Conservation (phyloP, 805 yeast species). For the Candida morakotiae region DNA sequence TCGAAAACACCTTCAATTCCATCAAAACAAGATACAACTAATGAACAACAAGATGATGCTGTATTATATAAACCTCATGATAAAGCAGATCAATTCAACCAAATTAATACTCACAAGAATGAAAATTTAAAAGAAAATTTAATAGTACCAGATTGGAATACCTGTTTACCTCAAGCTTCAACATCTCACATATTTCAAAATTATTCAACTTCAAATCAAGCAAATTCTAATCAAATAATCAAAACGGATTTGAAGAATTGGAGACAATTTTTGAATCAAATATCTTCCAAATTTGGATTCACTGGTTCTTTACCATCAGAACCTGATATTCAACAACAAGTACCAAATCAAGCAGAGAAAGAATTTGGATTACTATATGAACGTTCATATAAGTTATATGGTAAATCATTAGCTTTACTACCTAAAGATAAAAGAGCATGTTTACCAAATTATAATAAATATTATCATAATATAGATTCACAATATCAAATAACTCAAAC, state of each 20-base stretch:
- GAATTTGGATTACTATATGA: conserved; percentile 31
- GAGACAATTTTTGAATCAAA: conserved; percentile 29
- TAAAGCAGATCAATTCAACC: conserved; percentile 34
- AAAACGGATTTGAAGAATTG: conserved; percentile 32
- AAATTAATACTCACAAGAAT: conserved; percentile 42
- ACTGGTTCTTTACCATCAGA: conserved; percentile 20
- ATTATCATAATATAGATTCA: conserved; percentile 15
- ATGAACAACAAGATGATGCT: conserved; percentile 30
- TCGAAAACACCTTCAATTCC: conserved; percentile 27
- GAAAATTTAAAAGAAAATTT: conserved; percentile 37
- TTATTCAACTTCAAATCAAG: conserved; percentile 20
- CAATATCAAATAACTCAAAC: neutral
- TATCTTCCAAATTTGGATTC: conserved; percentile 34
- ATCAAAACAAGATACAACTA: conserved; percentile 13
- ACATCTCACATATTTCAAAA: conserved; percentile 20
- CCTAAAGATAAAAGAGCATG: conserved; percentile 37
- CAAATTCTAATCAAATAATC: conserved; percentile 13
- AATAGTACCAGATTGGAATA: conserved; percentile 40
- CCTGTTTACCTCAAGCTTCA: conserved; percentile 25
- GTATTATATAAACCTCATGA: conserved; percentile 42
- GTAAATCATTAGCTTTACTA: conserved; percentile 30
- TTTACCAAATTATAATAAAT: conserved; percentile 32
- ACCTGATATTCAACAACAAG: conserved; percentile 5
- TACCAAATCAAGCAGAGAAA: conserved; percentile 20
- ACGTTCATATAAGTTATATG: conserved; percentile 35